Evolutionary conservation across 176 grass and related monocot species (phyloP), one percentile per base, ranked within the genome.

Genomic region (Aegilops speltoides): DNA sequence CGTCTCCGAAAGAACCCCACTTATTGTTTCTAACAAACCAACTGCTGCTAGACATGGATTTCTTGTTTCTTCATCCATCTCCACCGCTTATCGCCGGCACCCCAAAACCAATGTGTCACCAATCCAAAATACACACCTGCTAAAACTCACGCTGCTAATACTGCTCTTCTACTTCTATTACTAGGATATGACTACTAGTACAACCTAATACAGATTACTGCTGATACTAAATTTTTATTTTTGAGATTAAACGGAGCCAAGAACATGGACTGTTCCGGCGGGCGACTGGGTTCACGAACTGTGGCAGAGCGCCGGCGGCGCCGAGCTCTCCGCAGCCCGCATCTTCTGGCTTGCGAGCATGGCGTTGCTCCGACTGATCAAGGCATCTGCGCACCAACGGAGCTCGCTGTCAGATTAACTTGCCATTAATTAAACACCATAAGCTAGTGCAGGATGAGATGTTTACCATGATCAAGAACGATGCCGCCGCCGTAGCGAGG

Each of bases 321-420:
- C 45, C 19, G 7, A 29, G 1, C 3, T 8, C 72, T 76, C 33
- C 4, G 9, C 16, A 0, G 70, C 41, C 0, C 52, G 73, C 19
- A 78, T 83, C 50, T 91, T 94, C 67, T 88, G 94, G 31, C 84
- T 89, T 9, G 86, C 91, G 0, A 89, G 52, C 91, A 89, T 85
- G 5, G 87, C 89, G 87, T 87, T 90, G 77, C 92, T 94, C 62
- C 94, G 92, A 10, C 76, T 89, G 6, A 96, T 83, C 84, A 96
- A 93, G 10, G 87, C 87, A 43, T 96, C 94, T 99, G 72, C 2
- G 0, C 20, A 43, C 13, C 0, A 46, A 3, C 0, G 33, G 11
- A 33, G 1, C 0, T 0, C 3, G 5, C 1, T 2, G 50, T 65
- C 2, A 88, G 86, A 22, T 22, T 2, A 11, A 0, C 36, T 20